These are phyloP conservation scores for Paramecium octaurelia DNA, from an alignment of 73 alveolate species.

Conservation along the genomic window DNA sequence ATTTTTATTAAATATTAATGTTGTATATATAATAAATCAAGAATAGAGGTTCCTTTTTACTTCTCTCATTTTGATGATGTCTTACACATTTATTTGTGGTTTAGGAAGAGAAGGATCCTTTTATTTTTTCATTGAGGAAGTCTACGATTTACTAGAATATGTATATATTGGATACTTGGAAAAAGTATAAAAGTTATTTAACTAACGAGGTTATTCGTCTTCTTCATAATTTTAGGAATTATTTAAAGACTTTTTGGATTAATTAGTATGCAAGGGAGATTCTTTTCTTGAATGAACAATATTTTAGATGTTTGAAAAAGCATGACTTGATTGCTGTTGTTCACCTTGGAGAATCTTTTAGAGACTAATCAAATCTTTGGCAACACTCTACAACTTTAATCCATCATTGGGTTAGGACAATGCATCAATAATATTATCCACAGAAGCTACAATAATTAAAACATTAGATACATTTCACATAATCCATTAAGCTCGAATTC, in stretches of 20 bases:
- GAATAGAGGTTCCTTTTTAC: slow-evolving; percentile 10
- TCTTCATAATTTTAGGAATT: slow-evolving; percentile 1
- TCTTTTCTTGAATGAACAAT: slow-evolving; percentile 8
- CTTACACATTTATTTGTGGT: slow-evolving; percentile 5
- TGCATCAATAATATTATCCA: slow-evolving; percentile 44
- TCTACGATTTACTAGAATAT: not conserved
- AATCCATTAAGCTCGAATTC: not conserved
- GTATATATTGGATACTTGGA: not conserved
- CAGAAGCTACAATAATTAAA: not conserved
- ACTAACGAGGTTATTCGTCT: slow-evolving; percentile 8
- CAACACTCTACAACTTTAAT: slow-evolving; percentile 2
- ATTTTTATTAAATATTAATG: not conserved
- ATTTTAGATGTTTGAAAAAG: not conserved
- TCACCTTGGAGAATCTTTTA: not conserved
- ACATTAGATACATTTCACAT: not conserved
- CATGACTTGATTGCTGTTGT: not conserved
- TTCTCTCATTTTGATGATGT: slow-evolving; percentile 36
- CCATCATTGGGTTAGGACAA: slow-evolving; percentile 38
- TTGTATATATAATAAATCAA: not conserved
- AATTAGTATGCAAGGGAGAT: not conserved
- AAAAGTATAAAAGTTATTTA: slow-evolving; percentile 33
- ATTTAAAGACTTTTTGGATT: not conserved
- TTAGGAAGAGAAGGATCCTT: slow-evolving; percentile 45
- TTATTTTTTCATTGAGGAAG: not conserved
- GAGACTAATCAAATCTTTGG: slow-evolving; percentile 20